Percentiles rank a stretch among this genome's conserved stretches.
phyloP scores from a whole-genome alignment of 1,139 yeast genomes.

The Hyphopichia buzzinii region DNA sequence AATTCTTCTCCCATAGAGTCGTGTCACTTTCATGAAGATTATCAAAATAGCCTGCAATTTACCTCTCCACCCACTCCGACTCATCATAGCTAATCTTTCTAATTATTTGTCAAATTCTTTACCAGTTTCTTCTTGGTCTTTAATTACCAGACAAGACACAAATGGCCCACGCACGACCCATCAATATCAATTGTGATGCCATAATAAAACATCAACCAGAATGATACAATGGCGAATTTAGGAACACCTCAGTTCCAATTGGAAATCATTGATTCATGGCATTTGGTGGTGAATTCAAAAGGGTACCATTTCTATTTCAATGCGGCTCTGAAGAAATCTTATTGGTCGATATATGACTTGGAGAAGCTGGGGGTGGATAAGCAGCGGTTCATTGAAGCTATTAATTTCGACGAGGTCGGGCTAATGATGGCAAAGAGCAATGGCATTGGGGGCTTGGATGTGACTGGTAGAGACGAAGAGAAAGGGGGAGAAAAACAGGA shows the following conservation, averaged over 20 bases:
- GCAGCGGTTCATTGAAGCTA: conserved; percentile 16
- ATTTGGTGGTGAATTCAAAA: conserved; percentile 26
- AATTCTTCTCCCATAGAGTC: too few relatives aligned
- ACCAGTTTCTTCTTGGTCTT: too few relatives aligned
- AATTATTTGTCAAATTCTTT: too few relatives aligned
- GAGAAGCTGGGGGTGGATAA: conserved; percentile 14
- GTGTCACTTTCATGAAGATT: too few relatives aligned
- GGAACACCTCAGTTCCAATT: conserved; percentile 1
- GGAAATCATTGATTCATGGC: conserved; percentile 17
- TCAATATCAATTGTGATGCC: too few relatives aligned
- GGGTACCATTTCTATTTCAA: conserved; percentile 35
- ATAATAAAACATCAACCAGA: too few relatives aligned
- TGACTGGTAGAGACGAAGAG: conserved; percentile 1
- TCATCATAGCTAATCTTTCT: too few relatives aligned
- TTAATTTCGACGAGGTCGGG: conserved; percentile 32
- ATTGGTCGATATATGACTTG: conserved; percentile 36
- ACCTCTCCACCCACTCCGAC: too few relatives aligned
- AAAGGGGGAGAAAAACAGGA: conserved; percentile 3
- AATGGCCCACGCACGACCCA: too few relatives aligned
- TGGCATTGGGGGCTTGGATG: conserved; percentile 19
- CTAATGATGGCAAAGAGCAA: conserved; percentile 29
- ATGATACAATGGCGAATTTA: background rate
- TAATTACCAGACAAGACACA: too few relatives aligned
- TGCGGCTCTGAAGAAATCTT: conserved; percentile 16
- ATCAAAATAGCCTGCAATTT: too few relatives aligned